Evolutionary conservation across 345 rosid species (phyloP).

Genomic region (Camelina neglecta): DNA sequence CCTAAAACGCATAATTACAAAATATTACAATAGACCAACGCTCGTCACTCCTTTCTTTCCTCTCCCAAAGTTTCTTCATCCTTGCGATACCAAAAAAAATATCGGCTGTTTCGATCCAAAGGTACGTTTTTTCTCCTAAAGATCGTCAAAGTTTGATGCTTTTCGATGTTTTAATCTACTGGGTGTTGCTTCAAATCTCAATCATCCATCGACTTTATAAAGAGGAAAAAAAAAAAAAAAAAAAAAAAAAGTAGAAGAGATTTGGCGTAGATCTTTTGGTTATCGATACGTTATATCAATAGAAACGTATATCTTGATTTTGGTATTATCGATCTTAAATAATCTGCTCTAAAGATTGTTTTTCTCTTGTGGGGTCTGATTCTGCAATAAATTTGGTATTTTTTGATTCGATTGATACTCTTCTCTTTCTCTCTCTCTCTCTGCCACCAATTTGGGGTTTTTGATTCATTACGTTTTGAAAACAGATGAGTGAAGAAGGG

Average conservation of each 20-base stretch:
- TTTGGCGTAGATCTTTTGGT: constrained; percentile 25
- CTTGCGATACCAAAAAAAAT: neutral
- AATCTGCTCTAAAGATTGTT: neutral
- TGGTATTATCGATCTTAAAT: neutral
- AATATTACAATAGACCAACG: constrained; percentile 8
- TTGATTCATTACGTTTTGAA: neutral
- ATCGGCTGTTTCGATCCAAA: constrained; percentile 17
- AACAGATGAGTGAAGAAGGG: constrained; percentile 54
- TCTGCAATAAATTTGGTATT: constrained; percentile 8
- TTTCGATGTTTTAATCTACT: constrained; percentile 21
- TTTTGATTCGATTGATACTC: constrained; percentile 13
- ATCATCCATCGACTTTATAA: constrained; percentile 7
- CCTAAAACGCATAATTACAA: neutral
- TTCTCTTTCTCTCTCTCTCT: constrained; percentile 8
- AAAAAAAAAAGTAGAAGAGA: neutral
- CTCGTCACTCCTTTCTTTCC: constrained; percentile 21
- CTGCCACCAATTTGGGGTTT: neutral
- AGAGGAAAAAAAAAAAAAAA: neutral
- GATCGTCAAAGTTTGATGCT: constrained; percentile 34
- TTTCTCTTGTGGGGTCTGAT: constrained; percentile 24
- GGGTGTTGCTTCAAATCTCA: constrained; percentile 28
- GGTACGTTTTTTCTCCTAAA: constrained; percentile 6
- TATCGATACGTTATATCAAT: neutral
- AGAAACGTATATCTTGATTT: neutral
- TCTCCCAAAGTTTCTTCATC: constrained; percentile 25